A percentile compares a stretch with the other conserved stretches of the same genome.
Conservation (phyloP, 345 rosid species). For the Hibiscus mutabilis region DNA sequence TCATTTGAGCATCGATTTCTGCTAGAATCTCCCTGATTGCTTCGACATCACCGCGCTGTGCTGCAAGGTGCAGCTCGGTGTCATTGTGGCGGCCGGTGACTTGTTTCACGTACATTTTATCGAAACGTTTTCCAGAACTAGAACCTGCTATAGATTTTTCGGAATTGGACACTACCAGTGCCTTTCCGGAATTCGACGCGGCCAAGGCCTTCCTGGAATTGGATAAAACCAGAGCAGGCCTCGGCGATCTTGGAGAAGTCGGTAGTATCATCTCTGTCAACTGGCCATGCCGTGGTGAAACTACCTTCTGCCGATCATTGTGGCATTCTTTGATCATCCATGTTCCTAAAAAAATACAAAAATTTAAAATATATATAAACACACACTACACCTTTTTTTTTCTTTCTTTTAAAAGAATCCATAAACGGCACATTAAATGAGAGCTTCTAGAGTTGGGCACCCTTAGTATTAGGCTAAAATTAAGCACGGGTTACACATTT, state of each 20-base stretch:
- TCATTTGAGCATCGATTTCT: conserved; percentile 77
- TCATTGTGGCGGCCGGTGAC: conserved; percentile 94
- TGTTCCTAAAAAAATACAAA: background rate
- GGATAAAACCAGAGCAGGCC: conserved; percentile 33
- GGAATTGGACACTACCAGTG: conserved; percentile 43
- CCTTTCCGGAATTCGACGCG: conserved; percentile 7
- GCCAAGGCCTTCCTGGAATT: conserved; percentile 36
- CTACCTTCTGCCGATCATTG: conserved; percentile 23
- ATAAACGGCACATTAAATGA: background rate
- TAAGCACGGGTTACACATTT: no score
- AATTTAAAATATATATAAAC: no score
- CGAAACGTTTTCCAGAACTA: conserved; percentile 69
- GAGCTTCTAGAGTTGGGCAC: no score
- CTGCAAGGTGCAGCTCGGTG: conserved; percentile 94
- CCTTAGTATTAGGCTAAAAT: no score
- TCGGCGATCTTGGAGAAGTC: conserved; percentile 28
- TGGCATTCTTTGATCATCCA: conserved; percentile 19
- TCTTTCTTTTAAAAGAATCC: background rate
- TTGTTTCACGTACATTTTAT: conserved; percentile 86
- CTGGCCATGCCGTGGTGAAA: conserved; percentile 16
- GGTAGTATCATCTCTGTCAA: background rate
- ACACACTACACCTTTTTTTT: background rate
- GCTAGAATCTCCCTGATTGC: conserved; percentile 54
- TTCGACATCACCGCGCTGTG: conserved; percentile 66
- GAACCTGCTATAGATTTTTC: conserved; percentile 53